phyloP scores from a whole-genome alignment of 148 eudicot species.

The Gaultheria prostrata region DNA sequence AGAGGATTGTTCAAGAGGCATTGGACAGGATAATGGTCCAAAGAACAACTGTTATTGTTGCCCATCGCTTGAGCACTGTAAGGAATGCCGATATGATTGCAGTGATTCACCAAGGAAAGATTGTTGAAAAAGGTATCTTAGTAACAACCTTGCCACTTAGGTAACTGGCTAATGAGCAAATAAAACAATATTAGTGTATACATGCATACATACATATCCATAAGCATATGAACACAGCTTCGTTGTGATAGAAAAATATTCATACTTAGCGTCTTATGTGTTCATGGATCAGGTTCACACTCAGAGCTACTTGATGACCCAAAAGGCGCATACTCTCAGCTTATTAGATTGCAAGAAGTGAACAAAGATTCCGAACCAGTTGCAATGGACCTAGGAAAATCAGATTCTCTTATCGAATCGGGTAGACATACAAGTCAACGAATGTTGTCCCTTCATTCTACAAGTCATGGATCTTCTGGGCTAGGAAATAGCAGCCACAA shows the following conservation, averaged over 20 bases:
- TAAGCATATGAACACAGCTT: not conserved
- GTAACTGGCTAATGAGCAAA: not conserved
- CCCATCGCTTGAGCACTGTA: slow-evolving; percentile 81
- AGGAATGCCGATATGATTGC: slow-evolving; percentile 76
- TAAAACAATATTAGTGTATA: not conserved
- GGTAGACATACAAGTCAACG: slow-evolving; percentile 42
- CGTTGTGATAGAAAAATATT: not conserved
- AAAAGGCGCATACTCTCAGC: slow-evolving; percentile 87
- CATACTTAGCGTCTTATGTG: not conserved
- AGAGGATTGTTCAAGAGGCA: slow-evolving; percentile 80
- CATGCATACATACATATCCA: not conserved
- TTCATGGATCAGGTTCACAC: slow-evolving; percentile 51
- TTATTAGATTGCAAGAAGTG: slow-evolving; percentile 58
- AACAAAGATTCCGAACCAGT: slow-evolving; percentile 27
- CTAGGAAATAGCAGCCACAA: slow-evolving; percentile 34
- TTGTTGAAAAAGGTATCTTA: slow-evolving; percentile 69
- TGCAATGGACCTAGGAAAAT: slow-evolving; percentile 25
- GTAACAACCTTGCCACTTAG: not conserved
- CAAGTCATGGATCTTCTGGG: slow-evolving; percentile 53
- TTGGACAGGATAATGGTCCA: slow-evolving; percentile 73
- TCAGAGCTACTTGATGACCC: slow-evolving; percentile 60
- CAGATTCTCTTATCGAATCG: slow-evolving; percentile 19
- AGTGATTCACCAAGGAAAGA: slow-evolving; percentile 72
- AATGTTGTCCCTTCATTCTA: slow-evolving; percentile 42
- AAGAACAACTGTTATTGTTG: slow-evolving; percentile 75